These are phyloP conservation scores for Gypsophila paniculata DNA, from an alignment of 179 eudicot genomes.

Conservation along the genomic window DNA sequence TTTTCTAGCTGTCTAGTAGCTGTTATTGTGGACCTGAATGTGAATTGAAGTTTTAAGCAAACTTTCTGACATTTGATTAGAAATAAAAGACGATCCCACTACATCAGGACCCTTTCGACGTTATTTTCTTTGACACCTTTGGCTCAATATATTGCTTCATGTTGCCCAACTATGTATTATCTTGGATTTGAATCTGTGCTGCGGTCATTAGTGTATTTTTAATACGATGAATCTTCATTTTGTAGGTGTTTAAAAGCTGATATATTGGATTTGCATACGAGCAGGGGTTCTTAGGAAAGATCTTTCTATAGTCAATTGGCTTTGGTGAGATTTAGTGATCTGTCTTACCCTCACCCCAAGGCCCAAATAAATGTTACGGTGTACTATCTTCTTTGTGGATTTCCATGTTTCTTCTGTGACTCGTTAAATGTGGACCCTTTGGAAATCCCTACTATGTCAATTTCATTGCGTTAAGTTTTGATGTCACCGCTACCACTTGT, in stretches of 20 bases:
- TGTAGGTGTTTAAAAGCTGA: background rate
- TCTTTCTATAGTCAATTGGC: background rate
- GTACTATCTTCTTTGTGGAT: background rate
- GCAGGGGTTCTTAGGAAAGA: background rate
- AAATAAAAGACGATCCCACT: background rate
- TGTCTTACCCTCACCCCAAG: background rate
- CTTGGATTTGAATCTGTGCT: background rate
- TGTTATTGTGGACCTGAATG: background rate
- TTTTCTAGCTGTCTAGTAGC: background rate
- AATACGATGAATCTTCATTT: background rate
- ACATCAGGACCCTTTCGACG: too few species aligned
- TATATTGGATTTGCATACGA: conserved; percentile 11
- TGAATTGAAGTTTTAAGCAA: background rate
- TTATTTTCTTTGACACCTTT: background rate
- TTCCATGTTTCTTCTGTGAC: background rate
- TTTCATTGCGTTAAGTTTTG: background rate
- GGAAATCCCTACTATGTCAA: background rate
- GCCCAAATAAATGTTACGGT: background rate
- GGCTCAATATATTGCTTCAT: background rate
- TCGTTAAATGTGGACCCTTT: background rate
- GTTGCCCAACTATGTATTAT: background rate
- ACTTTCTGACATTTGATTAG: background rate
- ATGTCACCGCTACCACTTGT: too few species aligned
- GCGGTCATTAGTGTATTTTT: background rate
- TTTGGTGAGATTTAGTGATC: background rate